Conservation (phyloP, 2,329 filamentous ascomycete species). For the Hymenoscyphus albidus region DNA sequence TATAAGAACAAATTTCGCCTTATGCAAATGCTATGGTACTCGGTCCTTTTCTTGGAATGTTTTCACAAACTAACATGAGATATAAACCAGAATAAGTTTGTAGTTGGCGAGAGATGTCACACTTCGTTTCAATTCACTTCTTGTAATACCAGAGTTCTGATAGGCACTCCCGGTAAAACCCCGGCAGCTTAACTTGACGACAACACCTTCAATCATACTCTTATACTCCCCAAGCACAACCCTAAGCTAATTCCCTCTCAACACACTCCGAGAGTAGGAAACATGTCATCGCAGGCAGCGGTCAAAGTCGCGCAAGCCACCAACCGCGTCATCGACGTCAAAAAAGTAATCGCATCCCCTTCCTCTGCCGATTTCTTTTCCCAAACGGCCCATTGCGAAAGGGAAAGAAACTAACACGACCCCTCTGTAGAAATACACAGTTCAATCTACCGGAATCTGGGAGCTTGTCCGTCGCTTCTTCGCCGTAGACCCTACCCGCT, state of each 20-base stretch:
- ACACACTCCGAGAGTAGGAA: conserved; percentile 20
- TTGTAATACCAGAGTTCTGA: conserved; percentile 2
- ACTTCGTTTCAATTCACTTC: not conserved
- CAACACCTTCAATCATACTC: conserved; percentile 3
- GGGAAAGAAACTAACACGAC: conserved; percentile 12
- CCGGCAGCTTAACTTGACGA: conserved; percentile 4
- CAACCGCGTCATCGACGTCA: conserved; percentile 52
- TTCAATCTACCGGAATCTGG: conserved; percentile 88
- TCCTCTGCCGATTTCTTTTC: conserved; percentile 7
- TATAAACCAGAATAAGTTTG: not conserved
- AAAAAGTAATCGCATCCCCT: conserved; percentile 47
- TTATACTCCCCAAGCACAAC: conserved; percentile 16
- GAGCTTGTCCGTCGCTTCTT: conserved; percentile 73
- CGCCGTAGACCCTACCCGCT: conserved; percentile 81
- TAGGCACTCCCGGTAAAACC: conserved; percentile 6
- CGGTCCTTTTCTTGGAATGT: not conserved
- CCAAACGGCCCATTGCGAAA: conserved; percentile 11
- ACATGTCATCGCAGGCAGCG: conserved; percentile 47
- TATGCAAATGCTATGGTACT: not conserved
- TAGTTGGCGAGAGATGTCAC: not conserved
- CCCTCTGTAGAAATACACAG: conserved; percentile 78
- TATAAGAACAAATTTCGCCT: not conserved
- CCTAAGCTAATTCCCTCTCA: conserved; percentile 28
- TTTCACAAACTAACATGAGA: not conserved
- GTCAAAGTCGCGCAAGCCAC: conserved; percentile 54